A percentile compares a stretch with the other conserved stretches of the same genome.
Conservation (phyloP, 169 alveolate genomes). For the Cryptosporidium viatorum region DNA sequence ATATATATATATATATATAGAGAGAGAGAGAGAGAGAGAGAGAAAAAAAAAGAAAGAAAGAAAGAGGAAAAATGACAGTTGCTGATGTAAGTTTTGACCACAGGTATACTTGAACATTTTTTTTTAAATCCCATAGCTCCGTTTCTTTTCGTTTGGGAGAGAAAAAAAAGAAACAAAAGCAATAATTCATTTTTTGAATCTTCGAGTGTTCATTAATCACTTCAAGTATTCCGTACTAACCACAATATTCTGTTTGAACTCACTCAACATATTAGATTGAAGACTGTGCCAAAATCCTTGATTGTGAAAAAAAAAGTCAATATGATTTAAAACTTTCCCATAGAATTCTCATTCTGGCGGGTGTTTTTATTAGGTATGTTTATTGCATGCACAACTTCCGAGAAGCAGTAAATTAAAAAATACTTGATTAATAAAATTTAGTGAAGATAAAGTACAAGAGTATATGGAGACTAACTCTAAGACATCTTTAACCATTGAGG, state of each 20-base stretch:
- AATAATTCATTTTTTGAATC: too few species aligned
- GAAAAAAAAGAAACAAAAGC: neutral
- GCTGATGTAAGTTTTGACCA: constrained; percentile 13
- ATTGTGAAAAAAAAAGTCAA: constrained; percentile 19
- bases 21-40: too few species aligned
- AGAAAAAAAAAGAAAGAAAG: too few species aligned
- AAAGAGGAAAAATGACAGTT: constrained; percentile 21
- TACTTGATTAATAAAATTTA: neutral
- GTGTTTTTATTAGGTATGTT: constrained; percentile 41
- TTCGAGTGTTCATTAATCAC: neutral
- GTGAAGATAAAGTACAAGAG: constrained; percentile 11
- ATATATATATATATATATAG: too few species aligned
- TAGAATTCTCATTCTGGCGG: constrained; percentile 47
- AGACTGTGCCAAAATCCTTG: constrained; percentile 33
- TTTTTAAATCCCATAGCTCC: neutral
- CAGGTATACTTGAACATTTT: neutral
- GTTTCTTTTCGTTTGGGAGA: neutral
- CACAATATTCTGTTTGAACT: neutral
- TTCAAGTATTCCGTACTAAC: neutral
- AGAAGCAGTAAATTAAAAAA: neutral
- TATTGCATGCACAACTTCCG: neutral
- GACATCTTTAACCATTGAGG: constrained; percentile 7
- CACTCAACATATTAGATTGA: constrained; percentile 1
- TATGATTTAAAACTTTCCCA: constrained; percentile 40
- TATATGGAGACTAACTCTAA: constrained; percentile 21